Base-by-base conservation (phyloP, 2,329 filamentous ascomycete species). In the Fusarium sulawesiense region DNA sequence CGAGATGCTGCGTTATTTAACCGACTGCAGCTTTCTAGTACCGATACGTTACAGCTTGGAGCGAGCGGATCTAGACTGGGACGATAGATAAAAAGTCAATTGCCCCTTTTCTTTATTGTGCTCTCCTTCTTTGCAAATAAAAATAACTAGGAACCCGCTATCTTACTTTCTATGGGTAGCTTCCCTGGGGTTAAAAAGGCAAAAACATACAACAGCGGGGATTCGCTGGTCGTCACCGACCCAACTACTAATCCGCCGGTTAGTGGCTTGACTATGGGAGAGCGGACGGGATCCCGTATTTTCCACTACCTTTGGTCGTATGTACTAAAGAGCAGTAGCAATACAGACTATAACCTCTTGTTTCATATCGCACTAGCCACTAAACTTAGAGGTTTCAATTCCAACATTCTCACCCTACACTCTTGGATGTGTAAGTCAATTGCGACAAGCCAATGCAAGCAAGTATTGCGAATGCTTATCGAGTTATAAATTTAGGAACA, bases 301-400 rank as follows among this genome's bases (percentile, higher is more conserved):
- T 51, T 51, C 49, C 49, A 51, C 49, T 51, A 51, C 49, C 49
- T 51, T 41, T 51, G 49, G 49, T 51, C 49, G 49, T 51, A 51
- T 41, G 32, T 51, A 0, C 23, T 4, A 13, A 3, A 16, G 0
- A 4, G 2, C 1, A 4, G 4, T 4, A 0, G 4, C 0, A 0
- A 4, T n/a, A 10, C 7, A 6, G 0, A 0, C 2, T 37, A 50
- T 37, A 37, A 1, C 0, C 30, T n/a, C n/a, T n/a, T n/a, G n/a
- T n/a, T n/a, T n/a, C n/a, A n/a, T n/a, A n/a, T n/a, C n/a, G n/a
- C n/a, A n/a, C n/a, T n/a, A n/a, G n/a, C n/a, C n/a, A n/a, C n/a
- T 18, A 44, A 21, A 16, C 14, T 21, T 7, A 1, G 4, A 18
- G 4, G 4, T 16, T 16, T 2, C 2, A 6, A 16, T 4, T 10